These are phyloP conservation scores for Fragaria ananassa DNA, from an alignment of 306 rosid species.

Conservation along the genomic window DNA sequence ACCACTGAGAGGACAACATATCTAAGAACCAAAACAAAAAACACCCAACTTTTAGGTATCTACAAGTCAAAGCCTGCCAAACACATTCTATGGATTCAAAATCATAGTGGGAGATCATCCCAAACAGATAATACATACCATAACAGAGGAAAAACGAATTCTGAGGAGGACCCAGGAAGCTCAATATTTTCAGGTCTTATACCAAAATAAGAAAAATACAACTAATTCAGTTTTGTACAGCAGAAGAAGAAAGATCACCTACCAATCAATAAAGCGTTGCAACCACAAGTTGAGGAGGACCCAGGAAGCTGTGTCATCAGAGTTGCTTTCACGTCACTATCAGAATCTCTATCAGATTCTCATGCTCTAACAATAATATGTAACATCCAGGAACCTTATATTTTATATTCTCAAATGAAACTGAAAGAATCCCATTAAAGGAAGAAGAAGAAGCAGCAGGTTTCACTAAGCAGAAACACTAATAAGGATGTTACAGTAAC, in stretches of 20 bases:
- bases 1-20: neutral
- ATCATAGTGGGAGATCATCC: neutral
- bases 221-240: too few species aligned
- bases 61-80: neutral
- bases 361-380: neutral
- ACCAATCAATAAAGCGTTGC: conserved; percentile 5
- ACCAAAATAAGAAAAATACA: neutral
- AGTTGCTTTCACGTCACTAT: conserved; percentile 1
- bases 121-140: conserved; percentile 6
- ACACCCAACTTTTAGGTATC: neutral
- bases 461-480: neutral
- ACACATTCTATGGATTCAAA: neutral
- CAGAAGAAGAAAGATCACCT: conserved; percentile 11
- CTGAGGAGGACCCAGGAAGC: neutral
- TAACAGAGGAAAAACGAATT: conserved; percentile 4
- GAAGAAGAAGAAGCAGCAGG: neutral
- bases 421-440: neutral
- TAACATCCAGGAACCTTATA: neutral
- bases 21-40: neutral
- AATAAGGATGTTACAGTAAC: neutral
- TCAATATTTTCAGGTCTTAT: neutral
- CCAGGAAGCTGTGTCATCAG: neutral
- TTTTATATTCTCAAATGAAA: neutral
- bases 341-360: neutral
- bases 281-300: neutral